Percentiles rank a stretch among this genome's conserved stretches.
Conservation (phyloP, 441 rosid genomes). For the Theobroma grandiflorum region DNA sequence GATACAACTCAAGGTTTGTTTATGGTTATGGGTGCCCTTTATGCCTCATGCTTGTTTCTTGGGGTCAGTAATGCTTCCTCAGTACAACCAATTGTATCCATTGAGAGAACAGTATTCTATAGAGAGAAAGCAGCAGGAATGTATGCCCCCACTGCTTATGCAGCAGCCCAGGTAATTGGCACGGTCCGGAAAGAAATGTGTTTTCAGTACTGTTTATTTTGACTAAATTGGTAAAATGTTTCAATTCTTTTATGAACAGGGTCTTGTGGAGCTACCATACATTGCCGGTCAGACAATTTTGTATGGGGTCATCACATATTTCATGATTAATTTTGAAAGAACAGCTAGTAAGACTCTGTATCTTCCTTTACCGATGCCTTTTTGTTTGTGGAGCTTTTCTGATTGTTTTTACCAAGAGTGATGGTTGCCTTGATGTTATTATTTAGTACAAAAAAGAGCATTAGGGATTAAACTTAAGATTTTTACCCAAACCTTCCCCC, state of each 20-base stretch:
- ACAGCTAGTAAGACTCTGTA: conserved; percentile 59
- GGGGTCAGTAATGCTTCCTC: conserved; percentile 91
- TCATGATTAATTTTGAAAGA: conserved; percentile 82
- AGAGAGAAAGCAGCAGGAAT: conserved; percentile 95
- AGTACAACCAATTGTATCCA: conserved; percentile 86
- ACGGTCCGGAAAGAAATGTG: neutral
- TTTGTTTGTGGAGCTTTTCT: neutral
- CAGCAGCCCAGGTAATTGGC: conserved; percentile 68
- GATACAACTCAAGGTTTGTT: conserved; percentile 61
- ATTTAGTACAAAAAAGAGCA: neutral
- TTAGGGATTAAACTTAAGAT: neutral
- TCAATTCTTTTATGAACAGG: conserved; percentile 44
- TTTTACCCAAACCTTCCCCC: neutral
- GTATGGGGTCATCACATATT: conserved; percentile 83
- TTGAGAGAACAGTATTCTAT: conserved; percentile 88
- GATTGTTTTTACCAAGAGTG: neutral
- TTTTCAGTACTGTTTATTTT: neutral
- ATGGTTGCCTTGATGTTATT: neutral
- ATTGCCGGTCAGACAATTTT: conserved; percentile 70
- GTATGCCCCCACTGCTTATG: conserved; percentile 83
- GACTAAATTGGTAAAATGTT: neutral
- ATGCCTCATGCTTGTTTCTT: conserved; percentile 81
- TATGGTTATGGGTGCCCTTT: conserved; percentile 87
- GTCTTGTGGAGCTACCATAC: conserved; percentile 93
- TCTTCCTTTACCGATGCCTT: neutral